phyloP scores from a whole-genome alignment of 129 eudicot species.

The Oenanthe sinensis region DNA sequence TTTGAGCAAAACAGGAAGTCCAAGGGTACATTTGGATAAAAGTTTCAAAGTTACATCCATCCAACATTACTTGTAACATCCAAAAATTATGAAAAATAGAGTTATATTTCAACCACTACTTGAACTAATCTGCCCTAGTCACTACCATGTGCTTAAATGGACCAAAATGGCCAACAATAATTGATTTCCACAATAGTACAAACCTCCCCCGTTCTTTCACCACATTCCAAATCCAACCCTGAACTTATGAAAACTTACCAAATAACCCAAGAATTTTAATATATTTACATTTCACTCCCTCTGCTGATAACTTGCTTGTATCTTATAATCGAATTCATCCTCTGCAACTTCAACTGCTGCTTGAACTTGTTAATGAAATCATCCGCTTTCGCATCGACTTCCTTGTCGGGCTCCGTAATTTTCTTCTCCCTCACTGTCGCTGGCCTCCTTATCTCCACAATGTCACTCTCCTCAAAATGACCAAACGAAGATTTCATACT shows the following conservation, averaged over 20 bases:
- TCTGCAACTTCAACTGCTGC: conserved; percentile 83
- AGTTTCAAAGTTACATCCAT: too few species aligned
- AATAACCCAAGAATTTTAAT: conserved; percentile 12
- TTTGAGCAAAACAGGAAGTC: too few species aligned
- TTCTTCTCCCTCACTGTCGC: conserved; percentile 57
- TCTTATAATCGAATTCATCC: conserved; percentile 72
- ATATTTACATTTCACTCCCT: conserved; percentile 30
- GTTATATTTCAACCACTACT: neutral
- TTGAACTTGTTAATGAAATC: conserved; percentile 75
- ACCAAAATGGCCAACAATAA: conserved; percentile 5
- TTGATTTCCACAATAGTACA: neutral
- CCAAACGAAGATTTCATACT: conserved; percentile 60
- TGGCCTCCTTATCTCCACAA: conserved; percentile 69
- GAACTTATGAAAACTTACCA: conserved; percentile 9
- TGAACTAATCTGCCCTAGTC: neutral
- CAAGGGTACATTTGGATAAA: too few species aligned
- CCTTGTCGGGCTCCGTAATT: conserved; percentile 37
- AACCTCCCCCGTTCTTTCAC: neutral
- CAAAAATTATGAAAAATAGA: neutral
- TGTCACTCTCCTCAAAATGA: conserved; percentile 55
- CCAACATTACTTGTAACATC: neutral
- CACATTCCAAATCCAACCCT: conserved; percentile 15
- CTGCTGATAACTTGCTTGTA: conserved; percentile 71
- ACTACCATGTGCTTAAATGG: neutral
- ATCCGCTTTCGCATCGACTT: conserved; percentile 85